Evolutionary conservation across 1,284 basidiomycete genomes (phyloP).

Genomic region (Microbotryum saponariae): DNA sequence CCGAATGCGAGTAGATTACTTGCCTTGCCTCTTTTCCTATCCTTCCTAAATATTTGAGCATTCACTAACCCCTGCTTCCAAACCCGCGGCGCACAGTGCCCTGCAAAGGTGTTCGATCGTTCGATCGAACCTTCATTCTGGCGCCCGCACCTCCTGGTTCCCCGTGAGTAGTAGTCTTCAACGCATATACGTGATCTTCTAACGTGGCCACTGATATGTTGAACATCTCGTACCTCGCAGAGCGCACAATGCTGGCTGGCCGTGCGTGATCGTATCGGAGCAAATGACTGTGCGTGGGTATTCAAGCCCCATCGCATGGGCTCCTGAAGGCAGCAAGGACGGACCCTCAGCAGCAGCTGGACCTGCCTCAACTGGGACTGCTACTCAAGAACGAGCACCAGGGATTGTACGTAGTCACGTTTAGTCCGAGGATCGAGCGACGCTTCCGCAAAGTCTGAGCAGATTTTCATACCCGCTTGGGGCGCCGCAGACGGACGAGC

Average conservation of each 20-base stretch:
- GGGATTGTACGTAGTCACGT: slow-evolving; percentile 17
- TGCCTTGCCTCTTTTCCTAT: background rate
- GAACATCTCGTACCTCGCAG: slow-evolving; percentile 43
- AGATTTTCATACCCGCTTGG: background rate
- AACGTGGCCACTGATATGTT: background rate
- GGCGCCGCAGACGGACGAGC: slow-evolving; percentile 35
- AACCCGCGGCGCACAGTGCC: slow-evolving; percentile 39
- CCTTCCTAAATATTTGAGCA: too few relatives aligned
- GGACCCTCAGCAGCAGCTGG: slow-evolving; percentile 2
- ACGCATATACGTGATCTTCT: background rate
- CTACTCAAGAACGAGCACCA: slow-evolving; percentile 19
- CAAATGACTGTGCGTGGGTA: slow-evolving; percentile 74
- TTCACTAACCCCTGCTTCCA: slow-evolving; percentile 33
- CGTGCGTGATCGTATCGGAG: slow-evolving; percentile 81
- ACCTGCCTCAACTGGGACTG: background rate
- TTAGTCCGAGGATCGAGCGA: background rate
- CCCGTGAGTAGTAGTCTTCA: slow-evolving; percentile 50
- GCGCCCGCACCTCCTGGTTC: slow-evolving; percentile 72
- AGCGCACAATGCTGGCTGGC: slow-evolving; percentile 76
- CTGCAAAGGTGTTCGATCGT: slow-evolving; percentile 67
- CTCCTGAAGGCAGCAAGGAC: slow-evolving; percentile 18
- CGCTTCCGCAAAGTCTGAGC: background rate
- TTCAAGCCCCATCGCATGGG: slow-evolving; percentile 53
- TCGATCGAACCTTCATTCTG: slow-evolving; percentile 85
- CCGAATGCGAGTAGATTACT: slow-evolving; percentile 58